Percentiles rank a stretch among this genome's conserved stretches.
Conservation (phyloP, 495 filamentous ascomycete genomes). For the Annulohypoxylon maeteangense region DNA sequence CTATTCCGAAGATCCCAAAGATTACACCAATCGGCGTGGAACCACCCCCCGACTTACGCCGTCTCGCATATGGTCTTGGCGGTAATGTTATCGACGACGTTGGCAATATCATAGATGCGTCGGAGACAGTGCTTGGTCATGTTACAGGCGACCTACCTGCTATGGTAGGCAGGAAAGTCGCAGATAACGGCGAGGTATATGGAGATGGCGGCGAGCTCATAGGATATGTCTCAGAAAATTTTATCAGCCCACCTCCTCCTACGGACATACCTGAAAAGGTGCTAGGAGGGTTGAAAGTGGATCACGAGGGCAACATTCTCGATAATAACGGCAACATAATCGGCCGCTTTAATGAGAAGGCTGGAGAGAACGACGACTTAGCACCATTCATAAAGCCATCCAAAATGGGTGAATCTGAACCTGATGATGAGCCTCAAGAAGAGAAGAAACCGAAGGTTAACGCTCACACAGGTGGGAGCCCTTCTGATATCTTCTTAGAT, state of each 20-base stretch:
- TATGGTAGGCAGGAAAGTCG: conserved; percentile 57
- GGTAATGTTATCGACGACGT: conserved; percentile 76
- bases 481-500: conserved; percentile 63
- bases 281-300: conserved; percentile 56
- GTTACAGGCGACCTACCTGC: conserved; percentile 59
- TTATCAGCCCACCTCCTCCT: conserved; percentile 42
- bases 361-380: conserved; percentile 32
- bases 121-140: conserved; percentile 57
- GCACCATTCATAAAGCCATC: conserved; percentile 26
- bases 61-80: conserved; percentile 69
- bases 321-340: conserved; percentile 55
- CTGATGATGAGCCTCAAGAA: conserved; percentile 30
- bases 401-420: conserved; percentile 26
- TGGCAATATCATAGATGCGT: conserved; percentile 78
- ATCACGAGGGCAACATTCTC: conserved; percentile 58
- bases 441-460: conserved; percentile 54
- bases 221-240: conserved; percentile 60
- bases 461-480: conserved; percentile 51
- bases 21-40: conserved; percentile 39
- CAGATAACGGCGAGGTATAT: conserved; percentile 57
- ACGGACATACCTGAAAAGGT: conserved; percentile 53
- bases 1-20: conserved; percentile 47
- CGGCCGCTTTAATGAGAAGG: conserved; percentile 57
- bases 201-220: conserved; percentile 57
- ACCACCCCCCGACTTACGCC: conserved; percentile 35